Conservation (phyloP, 2,329 filamentous ascomycete species). For the Botrytis fragariae region DNA sequence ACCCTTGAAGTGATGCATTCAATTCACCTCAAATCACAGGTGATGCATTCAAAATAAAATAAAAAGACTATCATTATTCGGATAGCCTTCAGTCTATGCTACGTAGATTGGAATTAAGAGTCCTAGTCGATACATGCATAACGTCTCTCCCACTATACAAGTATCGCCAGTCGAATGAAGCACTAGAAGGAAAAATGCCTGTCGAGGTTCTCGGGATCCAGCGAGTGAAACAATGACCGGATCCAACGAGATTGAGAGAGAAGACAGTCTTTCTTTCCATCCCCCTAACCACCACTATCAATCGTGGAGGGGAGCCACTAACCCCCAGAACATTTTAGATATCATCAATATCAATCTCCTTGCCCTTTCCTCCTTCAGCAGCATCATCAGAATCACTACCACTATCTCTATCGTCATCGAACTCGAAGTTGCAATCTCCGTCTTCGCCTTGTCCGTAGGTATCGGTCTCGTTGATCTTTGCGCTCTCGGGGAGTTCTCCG, state of each 20-base stretch:
- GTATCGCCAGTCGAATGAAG: constrained; percentile 33
- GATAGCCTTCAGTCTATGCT: constrained; percentile 1
- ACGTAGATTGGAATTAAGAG: constrained; percentile 22
- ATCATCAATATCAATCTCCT: constrained; percentile 93
- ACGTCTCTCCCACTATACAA: constrained; percentile 52
- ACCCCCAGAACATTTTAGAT: constrained; percentile 56
- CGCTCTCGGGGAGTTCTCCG: constrained; percentile 92
- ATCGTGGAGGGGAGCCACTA: constrained; percentile 3
- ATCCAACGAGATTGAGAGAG: constrained; percentile 53
- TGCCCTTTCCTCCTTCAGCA: constrained; percentile 51
- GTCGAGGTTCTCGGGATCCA: constrained; percentile 38
- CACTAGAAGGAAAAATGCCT: constrained; percentile 36
- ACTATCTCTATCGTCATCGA: constrained; percentile 82
- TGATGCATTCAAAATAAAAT: neutral
- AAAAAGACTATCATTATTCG: neutral
- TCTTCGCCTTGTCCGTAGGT: constrained; percentile 89
- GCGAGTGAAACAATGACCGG: constrained; percentile 28
- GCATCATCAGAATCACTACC: constrained; percentile 52
- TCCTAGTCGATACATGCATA: constrained; percentile 32
- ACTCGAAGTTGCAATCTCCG: constrained; percentile 97
- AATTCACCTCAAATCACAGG: neutral
- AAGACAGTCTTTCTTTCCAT: constrained; percentile 56
- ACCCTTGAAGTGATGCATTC: too few species aligned
- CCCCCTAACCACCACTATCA: constrained; percentile 18
- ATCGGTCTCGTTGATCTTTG: constrained; percentile 99